Base-by-base conservation (phyloP, 768 basidiomycete species). In the Dacryopinax primogenitus region DNA sequence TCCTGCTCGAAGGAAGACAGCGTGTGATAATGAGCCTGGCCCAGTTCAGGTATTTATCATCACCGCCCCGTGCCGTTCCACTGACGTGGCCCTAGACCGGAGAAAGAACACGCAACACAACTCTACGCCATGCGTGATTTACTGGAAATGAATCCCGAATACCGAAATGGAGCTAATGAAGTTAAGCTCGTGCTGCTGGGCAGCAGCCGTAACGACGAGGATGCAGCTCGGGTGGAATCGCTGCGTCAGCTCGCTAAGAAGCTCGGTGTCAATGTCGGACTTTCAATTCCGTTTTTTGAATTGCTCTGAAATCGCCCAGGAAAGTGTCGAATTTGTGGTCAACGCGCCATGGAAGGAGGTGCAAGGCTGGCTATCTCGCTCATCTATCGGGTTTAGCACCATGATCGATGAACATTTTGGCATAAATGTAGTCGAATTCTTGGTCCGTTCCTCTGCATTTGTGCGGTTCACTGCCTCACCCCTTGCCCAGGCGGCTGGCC, bases 321-420 rank as follows among this genome's bases (percentile, higher is more conserved):
- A 81, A 26, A 78, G 84, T 65, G 85, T 90, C 30, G 78, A 85
- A 63, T 90, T 99, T 68, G 75, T 89, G 13, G 81, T 95, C 44
- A 98, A 98, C 68, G 91, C 88, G 0, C 77, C 88, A 2, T 97
- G 88, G 68, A 72, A 84, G 0, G 81, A 80, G 30, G 80, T 97
- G 66, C 80, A 92, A 2, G 71, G 74, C 3, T 86, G 87, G 81
- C 78, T 99, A 1, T 84, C 86, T 6, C 77, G 76, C 47, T 84
- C 92, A 1, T 88, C 86, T 67, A 81, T 97, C 16, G 94, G 95
- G 0, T 73, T 98, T 28, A 94, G 90, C 71, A 96, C 95, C 15
- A 99, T 99, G 95, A 82, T 92, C 0, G 93, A 98, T 71, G 95
- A 99, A 74, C 95, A 99, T 73, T 99, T 98, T 68, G 95, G 96